These are phyloP conservation scores for Pyricularia sp. DNA, from an alignment of 2,329 filamentous ascomycete genomes.

Conservation along the genomic window DNA sequence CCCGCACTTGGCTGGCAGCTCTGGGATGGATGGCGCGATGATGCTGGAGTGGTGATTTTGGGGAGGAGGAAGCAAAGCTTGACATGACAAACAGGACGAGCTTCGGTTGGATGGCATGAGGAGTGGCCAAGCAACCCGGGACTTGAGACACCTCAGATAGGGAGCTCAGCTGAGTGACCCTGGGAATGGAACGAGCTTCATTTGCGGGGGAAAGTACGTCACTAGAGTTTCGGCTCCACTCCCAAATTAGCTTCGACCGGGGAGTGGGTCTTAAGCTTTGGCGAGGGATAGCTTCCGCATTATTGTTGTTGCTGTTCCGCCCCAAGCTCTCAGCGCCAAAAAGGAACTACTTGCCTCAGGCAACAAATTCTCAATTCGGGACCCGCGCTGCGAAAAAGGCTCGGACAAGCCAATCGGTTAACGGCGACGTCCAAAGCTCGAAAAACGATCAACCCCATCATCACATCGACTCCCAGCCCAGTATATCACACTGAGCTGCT, in stretches of 20 bases:
- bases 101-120: not conserved
- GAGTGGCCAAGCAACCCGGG: not conserved
- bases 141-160: not conserved
- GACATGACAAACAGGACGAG: not conserved
- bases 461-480: constrained; percentile 15
- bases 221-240: not conserved
- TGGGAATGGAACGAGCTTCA: not conserved
- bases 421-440: not conserved
- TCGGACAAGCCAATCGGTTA: constrained; percentile 8
- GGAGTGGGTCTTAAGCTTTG: not conserved
- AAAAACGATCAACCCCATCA: constrained; percentile 13
- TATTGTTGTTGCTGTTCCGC: not conserved
- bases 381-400: constrained; percentile 19
- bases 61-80: not conserved
- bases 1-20: constrained; percentile 4
- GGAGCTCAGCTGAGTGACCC: constrained; percentile 1
- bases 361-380: not conserved
- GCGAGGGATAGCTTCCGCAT: not conserved
- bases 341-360: not conserved
- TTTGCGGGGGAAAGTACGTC: not conserved
- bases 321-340: not conserved
- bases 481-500: constrained; percentile 22
- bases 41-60: not conserved
- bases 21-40: not conserved
- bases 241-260: not conserved